Percentiles rank a stretch among this genome's conserved stretches.
Evolutionary conservation across 495 filamentous ascomycete species (phyloP).

Genomic region (Neurospora terricola): DNA sequence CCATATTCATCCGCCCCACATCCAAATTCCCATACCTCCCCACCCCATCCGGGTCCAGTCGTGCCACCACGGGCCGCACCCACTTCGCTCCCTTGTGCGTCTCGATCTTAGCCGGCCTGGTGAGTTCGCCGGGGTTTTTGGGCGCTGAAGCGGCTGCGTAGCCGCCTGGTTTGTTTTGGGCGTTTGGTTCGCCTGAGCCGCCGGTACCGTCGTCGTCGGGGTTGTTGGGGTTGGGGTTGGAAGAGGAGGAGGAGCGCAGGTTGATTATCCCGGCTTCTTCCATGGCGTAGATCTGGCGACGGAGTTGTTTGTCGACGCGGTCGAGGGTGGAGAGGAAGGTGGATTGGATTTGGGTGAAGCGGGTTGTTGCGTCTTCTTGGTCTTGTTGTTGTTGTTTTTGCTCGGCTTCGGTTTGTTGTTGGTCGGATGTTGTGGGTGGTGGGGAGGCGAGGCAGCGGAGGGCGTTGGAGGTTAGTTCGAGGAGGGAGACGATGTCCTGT

Average conservation of each 20-base stretch:
- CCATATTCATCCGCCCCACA: conserved; percentile 76
- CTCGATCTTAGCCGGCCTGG: neutral
- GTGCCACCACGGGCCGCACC: neutral
- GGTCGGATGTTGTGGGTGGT: neutral
- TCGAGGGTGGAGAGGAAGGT: conserved; percentile 59
- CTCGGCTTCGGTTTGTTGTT: neutral
- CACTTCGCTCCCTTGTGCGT: neutral
- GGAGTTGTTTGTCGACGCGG: conserved; percentile 57
- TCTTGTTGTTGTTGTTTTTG: neutral
- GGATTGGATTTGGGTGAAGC: conserved; percentile 53
- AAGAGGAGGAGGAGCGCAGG: conserved; percentile 16
- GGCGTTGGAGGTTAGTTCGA: conserved; percentile 57
- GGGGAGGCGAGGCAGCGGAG: conserved; percentile 56
- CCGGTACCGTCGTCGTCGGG: neutral
- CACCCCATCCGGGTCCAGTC: conserved; percentile 37
- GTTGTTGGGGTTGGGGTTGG: neutral
- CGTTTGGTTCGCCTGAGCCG: neutral
- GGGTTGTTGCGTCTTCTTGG: conserved; percentile 40
- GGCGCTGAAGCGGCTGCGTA: neutral
- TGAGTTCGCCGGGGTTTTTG: neutral
- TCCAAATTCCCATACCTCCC: conserved; percentile 57
- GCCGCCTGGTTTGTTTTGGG: neutral
- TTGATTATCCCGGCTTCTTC: conserved; percentile 67
- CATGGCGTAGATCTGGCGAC: conserved; percentile 68
- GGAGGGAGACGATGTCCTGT: conserved; percentile 43